These are phyloP conservation scores for Cyclotella kingstonii DNA, from an alignment of 108 stramenopile genomes.

Conservation along the genomic window DNA sequence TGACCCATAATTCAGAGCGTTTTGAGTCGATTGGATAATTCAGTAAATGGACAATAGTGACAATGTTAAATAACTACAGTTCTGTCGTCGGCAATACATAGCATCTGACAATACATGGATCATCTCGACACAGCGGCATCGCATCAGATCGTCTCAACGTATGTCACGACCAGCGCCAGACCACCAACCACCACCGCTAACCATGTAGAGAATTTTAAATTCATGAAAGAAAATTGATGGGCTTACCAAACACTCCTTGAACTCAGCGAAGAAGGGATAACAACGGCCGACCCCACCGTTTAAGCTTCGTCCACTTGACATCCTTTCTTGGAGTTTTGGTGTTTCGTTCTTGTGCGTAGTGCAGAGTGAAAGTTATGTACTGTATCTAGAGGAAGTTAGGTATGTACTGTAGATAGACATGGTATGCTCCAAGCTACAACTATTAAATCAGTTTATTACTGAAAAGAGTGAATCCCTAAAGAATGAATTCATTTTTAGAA, in stretches of 20 bases:
- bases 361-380: no score
- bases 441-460: no score
- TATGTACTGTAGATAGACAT: no score
- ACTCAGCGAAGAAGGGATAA: constrained; percentile 82
- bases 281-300: constrained; percentile 73
- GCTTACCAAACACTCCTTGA: constrained; percentile 77
- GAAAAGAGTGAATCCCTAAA: no score
- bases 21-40: background rate
- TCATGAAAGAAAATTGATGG: background rate
- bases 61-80: background rate
- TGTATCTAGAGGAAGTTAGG: no score
- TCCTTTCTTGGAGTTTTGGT: no score
- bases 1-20: no score
- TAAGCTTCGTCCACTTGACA: constrained; percentile 79
- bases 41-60: background rate
- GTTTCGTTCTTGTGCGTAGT: no score
- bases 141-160: background rate
- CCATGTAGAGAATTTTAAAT: background rate
- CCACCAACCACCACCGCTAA: background rate
- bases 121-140: background rate
- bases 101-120: background rate
- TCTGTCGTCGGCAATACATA: background rate
- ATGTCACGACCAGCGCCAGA: background rate
- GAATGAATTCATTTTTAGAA: no score
- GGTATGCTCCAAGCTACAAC: no score